Conservation (phyloP, 164 flowering plant genomes). For the Amborella trichopoda region DNA sequence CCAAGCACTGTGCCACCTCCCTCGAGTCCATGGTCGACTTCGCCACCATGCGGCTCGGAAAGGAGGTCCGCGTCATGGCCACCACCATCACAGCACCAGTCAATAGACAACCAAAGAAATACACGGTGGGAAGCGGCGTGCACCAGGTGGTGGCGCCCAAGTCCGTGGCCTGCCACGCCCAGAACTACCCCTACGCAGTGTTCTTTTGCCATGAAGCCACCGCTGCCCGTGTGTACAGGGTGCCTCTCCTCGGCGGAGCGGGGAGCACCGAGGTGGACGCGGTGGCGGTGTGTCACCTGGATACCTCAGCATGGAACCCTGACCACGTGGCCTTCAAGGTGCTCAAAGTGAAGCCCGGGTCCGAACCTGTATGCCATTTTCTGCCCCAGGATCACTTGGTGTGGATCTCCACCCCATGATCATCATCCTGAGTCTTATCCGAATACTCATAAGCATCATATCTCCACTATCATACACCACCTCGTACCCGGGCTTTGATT, state of each 20-base stretch:
- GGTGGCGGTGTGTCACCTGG: slow-evolving; percentile 18
- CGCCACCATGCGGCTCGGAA: slow-evolving; percentile 18
- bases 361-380: slow-evolving; percentile 27
- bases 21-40: slow-evolving; percentile 27
- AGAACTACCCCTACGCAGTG: slow-evolving; percentile 17
- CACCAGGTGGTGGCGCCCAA: slow-evolving; percentile 6
- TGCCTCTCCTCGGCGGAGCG: slow-evolving; percentile 17
- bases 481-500: too few species aligned
- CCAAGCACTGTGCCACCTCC: slow-evolving; percentile 23
- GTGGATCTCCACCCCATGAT: slow-evolving; percentile 6
- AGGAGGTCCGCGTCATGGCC: slow-evolving; percentile 7
- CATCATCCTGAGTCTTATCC: too few species aligned
- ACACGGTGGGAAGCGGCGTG: slow-evolving; percentile 6
- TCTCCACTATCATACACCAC: too few species aligned
- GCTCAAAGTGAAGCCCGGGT: slow-evolving; percentile 25
- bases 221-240: slow-evolving; percentile 11
- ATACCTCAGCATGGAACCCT: slow-evolving; percentile 23
- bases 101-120: slow-evolving; percentile 3
- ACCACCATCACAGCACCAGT: slow-evolving; percentile 7
- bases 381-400: slow-evolving; percentile 21
- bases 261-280: slow-evolving; percentile 14
- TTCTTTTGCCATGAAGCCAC: slow-evolving; percentile 16
- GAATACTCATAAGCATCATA: too few species aligned
- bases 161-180: slow-evolving; percentile 16
- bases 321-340: slow-evolving; percentile 22